Conservation (phyloP, 1,284 basidiomycete genomes). For the Meira nashicola region DNA sequence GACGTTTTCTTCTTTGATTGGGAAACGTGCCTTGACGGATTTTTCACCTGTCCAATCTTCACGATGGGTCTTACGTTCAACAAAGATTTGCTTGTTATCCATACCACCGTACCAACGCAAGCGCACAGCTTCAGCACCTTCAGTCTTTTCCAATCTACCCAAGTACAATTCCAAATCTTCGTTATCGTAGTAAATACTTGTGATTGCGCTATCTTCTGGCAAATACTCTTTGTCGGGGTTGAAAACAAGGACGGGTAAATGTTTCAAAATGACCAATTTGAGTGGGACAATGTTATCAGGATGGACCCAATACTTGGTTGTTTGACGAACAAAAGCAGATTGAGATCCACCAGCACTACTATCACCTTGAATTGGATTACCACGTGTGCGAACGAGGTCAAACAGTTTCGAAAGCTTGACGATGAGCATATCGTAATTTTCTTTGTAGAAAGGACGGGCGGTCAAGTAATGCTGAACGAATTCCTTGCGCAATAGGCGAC, state of each 20-base stretch:
- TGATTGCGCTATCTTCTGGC: slow-evolving; percentile 74
- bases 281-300: slow-evolving; percentile 79
- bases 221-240: slow-evolving; percentile 93
- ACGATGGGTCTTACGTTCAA: slow-evolving; percentile 96
- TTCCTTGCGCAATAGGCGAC: slow-evolving; percentile 60
- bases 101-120: slow-evolving; percentile 97
- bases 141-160: slow-evolving; percentile 93
- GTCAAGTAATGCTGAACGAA: slow-evolving; percentile 86
- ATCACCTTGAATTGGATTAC: slow-evolving; percentile 89
- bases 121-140: slow-evolving; percentile 94
- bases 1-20: slow-evolving; percentile 89
- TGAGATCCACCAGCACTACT: slow-evolving; percentile 88
- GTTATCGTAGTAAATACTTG: slow-evolving; percentile 88
- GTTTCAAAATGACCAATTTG: slow-evolving; percentile 86
- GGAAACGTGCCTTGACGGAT: slow-evolving; percentile 95
- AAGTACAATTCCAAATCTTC: slow-evolving; percentile 96
- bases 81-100: slow-evolving; percentile 72
- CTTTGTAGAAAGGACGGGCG: slow-evolving; percentile 90
- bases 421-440: slow-evolving; percentile 72
- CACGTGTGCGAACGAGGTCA: slow-evolving; percentile 89
- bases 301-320: slow-evolving; percentile 95
- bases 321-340: slow-evolving; percentile 93
- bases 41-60: slow-evolving; percentile 99
- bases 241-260: slow-evolving; percentile 73
- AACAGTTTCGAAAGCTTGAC: slow-evolving; percentile 94